A percentile compares a stretch with the other conserved stretches of the same genome.
These are phyloP conservation scores for Hordeum pubiflorum DNA, from an alignment of 202 grass and related monocot species.

Conservation along the genomic window DNA sequence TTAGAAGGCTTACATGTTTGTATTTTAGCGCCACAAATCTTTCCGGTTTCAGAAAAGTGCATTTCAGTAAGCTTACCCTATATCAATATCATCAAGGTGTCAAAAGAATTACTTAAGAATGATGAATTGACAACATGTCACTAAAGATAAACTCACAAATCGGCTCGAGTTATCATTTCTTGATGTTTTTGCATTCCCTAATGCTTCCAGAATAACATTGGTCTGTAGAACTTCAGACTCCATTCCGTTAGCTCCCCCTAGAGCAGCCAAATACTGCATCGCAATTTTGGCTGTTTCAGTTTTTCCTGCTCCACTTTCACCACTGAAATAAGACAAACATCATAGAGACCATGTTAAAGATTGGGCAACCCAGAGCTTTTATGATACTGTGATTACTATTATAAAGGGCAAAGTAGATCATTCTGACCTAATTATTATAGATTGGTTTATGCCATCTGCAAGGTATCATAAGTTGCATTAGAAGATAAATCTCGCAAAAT, in stretches of 20 bases:
- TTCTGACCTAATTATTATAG: conserved; percentile 94
- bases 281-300: conserved; percentile 98
- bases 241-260: conserved; percentile 66
- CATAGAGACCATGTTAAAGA: conserved; percentile 18
- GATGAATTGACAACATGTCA: neutral
- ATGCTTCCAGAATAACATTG: conserved; percentile 84
- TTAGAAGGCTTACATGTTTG: conserved; percentile 66
- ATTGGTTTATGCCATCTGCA: conserved; percentile 94
- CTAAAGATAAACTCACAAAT: conserved; percentile 68
- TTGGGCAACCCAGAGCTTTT: conserved; percentile 13
- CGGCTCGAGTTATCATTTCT: conserved; percentile 91
- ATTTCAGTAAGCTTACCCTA: conserved; percentile 96
- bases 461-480: conserved; percentile 39
- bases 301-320: conserved; percentile 97
- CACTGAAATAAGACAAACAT: conserved; percentile 52
- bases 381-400: neutral
- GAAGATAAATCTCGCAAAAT: conserved; percentile 27
- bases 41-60: conserved; percentile 70
- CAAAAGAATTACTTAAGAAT: conserved; percentile 25
- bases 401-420: neutral
- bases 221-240: conserved; percentile 91
- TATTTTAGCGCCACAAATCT: conserved; percentile 84
- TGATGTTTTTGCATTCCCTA: conserved; percentile 96
- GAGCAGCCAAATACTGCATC: conserved; percentile 90
- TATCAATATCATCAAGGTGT: conserved; percentile 20